Evolutionary conservation across 371 early-diverging fungal genomes (phyloP).

Genomic region (Smittium culicis): DNA sequence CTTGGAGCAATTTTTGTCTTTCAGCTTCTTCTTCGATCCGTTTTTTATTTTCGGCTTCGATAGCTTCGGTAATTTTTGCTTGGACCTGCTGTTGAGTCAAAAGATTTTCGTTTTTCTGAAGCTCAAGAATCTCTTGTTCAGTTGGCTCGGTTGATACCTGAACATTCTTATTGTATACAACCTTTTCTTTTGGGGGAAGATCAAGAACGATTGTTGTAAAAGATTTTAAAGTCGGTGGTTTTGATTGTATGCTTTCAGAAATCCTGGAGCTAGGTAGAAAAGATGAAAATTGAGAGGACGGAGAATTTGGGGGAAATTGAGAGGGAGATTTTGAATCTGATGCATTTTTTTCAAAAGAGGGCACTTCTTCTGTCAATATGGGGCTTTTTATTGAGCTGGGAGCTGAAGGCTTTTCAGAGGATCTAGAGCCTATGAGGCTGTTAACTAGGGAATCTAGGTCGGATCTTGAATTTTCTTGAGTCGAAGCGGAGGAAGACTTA

Average conservation of each 20-base stretch:
- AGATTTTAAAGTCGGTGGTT: conserved; percentile 30
- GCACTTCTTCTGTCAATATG: background rate
- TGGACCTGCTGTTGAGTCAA: conserved; percentile 26
- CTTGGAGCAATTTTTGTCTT: conserved; percentile 39
- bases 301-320: background rate
- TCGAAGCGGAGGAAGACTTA: too few relatives aligned
- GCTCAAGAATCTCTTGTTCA: conserved; percentile 31
- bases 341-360: background rate
- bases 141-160: conserved; percentile 59
- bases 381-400: background rate
- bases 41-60: conserved; percentile 44
- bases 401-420: background rate
- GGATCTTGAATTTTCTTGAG: background rate
- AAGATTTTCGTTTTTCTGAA: background rate
- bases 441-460: background rate
- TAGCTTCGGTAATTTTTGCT: conserved; percentile 23
- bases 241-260: background rate
- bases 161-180: conserved; percentile 79
- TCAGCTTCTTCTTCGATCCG: conserved; percentile 45
- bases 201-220: conserved; percentile 59
- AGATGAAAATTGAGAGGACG: background rate
- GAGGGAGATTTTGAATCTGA: background rate
- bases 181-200: conserved; percentile 69
- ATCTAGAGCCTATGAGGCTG: background rate
- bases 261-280: conserved; percentile 17